Evolutionary conservation across 306 rosid species (phyloP).

Genomic region (Vachellia collinsii): DNA sequence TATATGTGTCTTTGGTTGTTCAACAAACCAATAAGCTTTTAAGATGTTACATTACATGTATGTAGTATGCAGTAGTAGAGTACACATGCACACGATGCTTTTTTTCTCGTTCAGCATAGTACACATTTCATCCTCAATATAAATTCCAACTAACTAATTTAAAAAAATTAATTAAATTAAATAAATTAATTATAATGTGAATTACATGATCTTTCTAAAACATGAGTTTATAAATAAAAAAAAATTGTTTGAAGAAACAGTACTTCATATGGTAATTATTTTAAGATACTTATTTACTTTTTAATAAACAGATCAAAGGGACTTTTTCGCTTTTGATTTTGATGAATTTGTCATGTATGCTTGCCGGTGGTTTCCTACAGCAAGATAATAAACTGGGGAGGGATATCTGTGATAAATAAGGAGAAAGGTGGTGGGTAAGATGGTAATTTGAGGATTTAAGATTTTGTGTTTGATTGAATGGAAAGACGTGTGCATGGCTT

Average conservation of each 20-base stretch:
- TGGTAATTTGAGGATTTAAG: constrained; percentile 14
- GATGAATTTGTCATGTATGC: not conserved
- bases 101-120: not conserved
- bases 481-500: constrained; percentile 80
- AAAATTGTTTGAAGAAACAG: too few species aligned
- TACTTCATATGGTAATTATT: too few species aligned
- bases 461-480: not conserved
- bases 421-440: not conserved
- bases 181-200: too few species aligned
- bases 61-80: not conserved
- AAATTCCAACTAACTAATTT: too few species aligned
- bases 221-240: too few species aligned
- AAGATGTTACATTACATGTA: not conserved
- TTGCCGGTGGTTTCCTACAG: not conserved
- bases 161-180: too few species aligned
- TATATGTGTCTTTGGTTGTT: too few species aligned
- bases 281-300: not conserved
- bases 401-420: not conserved
- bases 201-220: too few species aligned
- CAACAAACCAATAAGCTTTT: not conserved
- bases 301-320: not conserved
- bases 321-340: not conserved
- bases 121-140: too few species aligned
- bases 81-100: not conserved
- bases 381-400: not conserved